Conservation (phyloP, 2,329 filamentous ascomycete genomes). For the Aureobasidium namibiae region DNA sequence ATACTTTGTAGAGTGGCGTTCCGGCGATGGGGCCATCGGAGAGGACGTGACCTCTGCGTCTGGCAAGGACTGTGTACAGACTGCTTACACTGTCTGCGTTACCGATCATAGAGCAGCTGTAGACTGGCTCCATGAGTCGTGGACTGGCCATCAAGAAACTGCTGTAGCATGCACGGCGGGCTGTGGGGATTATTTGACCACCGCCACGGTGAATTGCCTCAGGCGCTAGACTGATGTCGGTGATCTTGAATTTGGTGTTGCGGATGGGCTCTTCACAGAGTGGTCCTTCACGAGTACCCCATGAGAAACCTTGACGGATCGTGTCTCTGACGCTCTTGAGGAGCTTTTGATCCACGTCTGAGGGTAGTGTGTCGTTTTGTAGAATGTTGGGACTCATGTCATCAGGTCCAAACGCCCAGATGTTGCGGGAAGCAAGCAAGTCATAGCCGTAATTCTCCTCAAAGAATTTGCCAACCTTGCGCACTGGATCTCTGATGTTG, state of each 20-base stretch:
- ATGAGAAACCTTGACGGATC: slow-evolving; percentile 91
- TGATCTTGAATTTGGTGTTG: slow-evolving; percentile 95
- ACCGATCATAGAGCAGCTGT: slow-evolving; percentile 85
- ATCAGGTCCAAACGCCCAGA: slow-evolving; percentile 97
- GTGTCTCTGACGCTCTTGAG: slow-evolving; percentile 82
- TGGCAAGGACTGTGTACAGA: slow-evolving; percentile 84
- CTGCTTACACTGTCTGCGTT: slow-evolving; percentile 81
- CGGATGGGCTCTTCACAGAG: slow-evolving; percentile 98
- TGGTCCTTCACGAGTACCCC: slow-evolving; percentile 91
- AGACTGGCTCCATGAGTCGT: slow-evolving; percentile 92
- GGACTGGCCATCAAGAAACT: slow-evolving; percentile 96
- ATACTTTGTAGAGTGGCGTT: slow-evolving; percentile 86
- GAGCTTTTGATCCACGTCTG: slow-evolving; percentile 88
- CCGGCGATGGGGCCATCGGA: slow-evolving; percentile 91
- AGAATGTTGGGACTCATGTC: slow-evolving; percentile 92
- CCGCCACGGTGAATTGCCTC: slow-evolving; percentile 93
- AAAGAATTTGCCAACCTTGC: slow-evolving; percentile 93
- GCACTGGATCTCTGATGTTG: slow-evolving; percentile 83
- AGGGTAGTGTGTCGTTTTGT: slow-evolving; percentile 90
- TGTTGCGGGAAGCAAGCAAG: slow-evolving; percentile 83
- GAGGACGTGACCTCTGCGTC: slow-evolving; percentile 83
- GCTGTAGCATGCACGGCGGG: slow-evolving; percentile 85
- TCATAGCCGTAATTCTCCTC: slow-evolving; percentile 98
- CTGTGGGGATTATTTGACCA: slow-evolving; percentile 94
- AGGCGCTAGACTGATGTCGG: slow-evolving; percentile 74